These are phyloP conservation scores for Hevea brasiliensis DNA, from an alignment of 345 rosid species.

Conservation along the genomic window DNA sequence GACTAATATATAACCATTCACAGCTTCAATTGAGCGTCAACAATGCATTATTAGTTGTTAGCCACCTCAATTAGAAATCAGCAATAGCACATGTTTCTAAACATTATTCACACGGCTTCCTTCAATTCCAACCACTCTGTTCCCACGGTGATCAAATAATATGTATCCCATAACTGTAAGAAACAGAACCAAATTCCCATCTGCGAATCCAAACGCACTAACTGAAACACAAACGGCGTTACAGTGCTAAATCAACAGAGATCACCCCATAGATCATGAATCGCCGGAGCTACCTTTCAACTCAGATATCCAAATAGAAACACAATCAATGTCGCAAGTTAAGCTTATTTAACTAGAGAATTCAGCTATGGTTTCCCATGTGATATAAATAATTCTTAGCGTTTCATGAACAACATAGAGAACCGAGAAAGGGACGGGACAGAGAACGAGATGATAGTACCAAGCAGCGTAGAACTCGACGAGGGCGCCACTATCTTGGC, in stretches of 20 bases:
- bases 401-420: too few species aligned
- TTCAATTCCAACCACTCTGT: background rate
- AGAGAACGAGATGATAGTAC: conserved; percentile 35
- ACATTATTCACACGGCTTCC: background rate
- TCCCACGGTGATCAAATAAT: background rate
- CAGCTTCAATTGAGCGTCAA: too few species aligned
- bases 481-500: conserved; percentile 82
- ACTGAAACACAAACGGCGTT: background rate
- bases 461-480: conserved; percentile 99
- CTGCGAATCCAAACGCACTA: background rate
- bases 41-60: too few species aligned
- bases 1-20: too few species aligned
- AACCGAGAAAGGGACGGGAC: background rate
- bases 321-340: too few species aligned
- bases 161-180: background rate
- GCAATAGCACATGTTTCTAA: too few species aligned
- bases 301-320: background rate
- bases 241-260: background rate
- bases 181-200: background rate
- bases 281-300: background rate
- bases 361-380: background rate
- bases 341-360: background rate
- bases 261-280: background rate
- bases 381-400: too few species aligned
- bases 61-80: too few species aligned